Percentiles rank a stretch among this genome's conserved stretches.
These are phyloP conservation scores for Hymenoscyphus albidus DNA, from an alignment of 2,329 filamentous ascomycete species.

Conservation along the genomic window DNA sequence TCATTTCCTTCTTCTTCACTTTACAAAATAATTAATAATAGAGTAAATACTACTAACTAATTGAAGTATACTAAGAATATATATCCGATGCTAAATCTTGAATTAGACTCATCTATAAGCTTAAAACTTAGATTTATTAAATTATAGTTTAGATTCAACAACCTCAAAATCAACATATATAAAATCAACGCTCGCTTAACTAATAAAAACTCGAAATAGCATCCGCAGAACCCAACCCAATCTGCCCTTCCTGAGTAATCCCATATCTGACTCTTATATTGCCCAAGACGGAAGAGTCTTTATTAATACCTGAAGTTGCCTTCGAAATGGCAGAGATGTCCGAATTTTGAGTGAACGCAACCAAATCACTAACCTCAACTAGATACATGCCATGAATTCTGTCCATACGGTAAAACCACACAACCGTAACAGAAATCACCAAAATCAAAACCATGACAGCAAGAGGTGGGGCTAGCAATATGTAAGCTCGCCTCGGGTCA, in stretches of 20 bases:
- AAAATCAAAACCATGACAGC: background rate
- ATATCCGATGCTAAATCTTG: too few species aligned
- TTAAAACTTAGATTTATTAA: too few species aligned
- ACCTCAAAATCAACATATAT: too few species aligned
- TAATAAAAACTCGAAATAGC: background rate
- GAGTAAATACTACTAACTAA: too few species aligned
- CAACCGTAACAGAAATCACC: background rate
- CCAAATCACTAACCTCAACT: background rate
- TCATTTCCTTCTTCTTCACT: too few species aligned
- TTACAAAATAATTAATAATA: too few species aligned
- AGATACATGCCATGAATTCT: background rate
- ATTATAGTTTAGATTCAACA: too few species aligned
- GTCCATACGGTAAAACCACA: background rate
- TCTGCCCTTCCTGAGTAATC: background rate
- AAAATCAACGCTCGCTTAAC: background rate
- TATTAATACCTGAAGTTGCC: background rate
- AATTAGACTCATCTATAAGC: too few species aligned
- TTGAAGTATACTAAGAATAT: too few species aligned
- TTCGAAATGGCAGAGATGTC: background rate
- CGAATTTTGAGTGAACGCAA: background rate
- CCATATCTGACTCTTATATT: background rate
- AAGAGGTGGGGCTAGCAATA: background rate
- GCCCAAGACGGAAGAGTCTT: background rate
- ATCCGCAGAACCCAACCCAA: background rate
- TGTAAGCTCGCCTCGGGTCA: background rate